Conservation (phyloP, 139 green algal species). For the Micractinium sp. region DNA sequence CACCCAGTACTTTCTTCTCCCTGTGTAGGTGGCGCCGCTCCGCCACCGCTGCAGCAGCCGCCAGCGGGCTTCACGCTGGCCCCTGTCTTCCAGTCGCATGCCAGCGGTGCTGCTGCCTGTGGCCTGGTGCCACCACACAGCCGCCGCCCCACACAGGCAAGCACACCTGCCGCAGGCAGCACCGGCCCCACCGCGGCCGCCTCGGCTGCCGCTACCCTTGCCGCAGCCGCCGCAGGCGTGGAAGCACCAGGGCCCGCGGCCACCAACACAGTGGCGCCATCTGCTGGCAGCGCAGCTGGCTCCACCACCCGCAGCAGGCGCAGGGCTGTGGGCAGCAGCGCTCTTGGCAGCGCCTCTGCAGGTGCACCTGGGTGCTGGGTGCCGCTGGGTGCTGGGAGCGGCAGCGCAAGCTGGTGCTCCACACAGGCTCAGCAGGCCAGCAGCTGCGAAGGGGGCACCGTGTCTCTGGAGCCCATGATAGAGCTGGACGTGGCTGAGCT, state of each 20-base stretch:
- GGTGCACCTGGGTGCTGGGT: background rate
- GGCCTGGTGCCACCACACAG: conserved; percentile 5
- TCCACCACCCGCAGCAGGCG: background rate
- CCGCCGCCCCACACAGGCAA: background rate
- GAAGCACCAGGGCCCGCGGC: too few species aligned
- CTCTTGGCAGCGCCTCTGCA: background rate
- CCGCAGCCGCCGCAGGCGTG: background rate
- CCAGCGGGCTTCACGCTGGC: background rate
- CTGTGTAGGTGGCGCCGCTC: background rate
- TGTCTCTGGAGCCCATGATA: background rate
- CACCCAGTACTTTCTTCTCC: background rate
- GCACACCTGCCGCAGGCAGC: background rate
- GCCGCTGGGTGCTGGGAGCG: background rate
- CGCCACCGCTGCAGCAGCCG: background rate
- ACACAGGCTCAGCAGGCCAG: background rate
- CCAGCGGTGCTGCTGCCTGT: background rate
- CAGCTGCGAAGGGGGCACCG: background rate
- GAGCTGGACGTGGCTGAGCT: background rate
- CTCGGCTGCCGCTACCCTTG: background rate
- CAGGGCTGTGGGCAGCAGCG: background rate
- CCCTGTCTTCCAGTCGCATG: background rate
- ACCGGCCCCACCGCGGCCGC: background rate
- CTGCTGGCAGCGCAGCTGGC: background rate
- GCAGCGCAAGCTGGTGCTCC: background rate
- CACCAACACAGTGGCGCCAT: background rate